A percentile compares a stretch with the other conserved stretches of the same genome.
Evolutionary conservation across 2,329 filamentous ascomycete genomes (phyloP).

Genomic region (Curvularia eragrostidis): DNA sequence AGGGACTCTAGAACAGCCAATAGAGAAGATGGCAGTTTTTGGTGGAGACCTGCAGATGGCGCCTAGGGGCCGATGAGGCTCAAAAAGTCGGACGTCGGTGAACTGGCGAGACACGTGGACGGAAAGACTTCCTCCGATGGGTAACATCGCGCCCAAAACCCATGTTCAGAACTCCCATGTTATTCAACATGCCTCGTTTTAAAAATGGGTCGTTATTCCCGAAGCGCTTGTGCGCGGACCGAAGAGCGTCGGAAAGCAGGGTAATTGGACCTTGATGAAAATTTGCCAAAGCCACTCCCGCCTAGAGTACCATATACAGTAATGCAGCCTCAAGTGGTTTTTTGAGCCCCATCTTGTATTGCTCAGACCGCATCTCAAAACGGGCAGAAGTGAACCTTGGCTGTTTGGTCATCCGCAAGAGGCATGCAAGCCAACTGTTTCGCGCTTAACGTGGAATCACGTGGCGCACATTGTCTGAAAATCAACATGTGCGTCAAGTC

Average conservation of each 20-base stretch:
- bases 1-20: background rate
- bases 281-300: background rate
- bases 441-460: background rate
- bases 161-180: background rate
- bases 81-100: background rate
- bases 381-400: background rate
- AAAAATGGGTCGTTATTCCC: background rate
- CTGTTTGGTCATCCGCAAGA: background rate
- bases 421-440: constrained; percentile 7
- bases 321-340: background rate
- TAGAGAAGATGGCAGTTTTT: background rate
- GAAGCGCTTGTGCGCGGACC: background rate
- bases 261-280: background rate
- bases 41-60: background rate
- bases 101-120: background rate
- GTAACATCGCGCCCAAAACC: background rate
- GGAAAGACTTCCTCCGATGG: background rate
- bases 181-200: background rate
- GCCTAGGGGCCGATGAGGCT: background rate
- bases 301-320: background rate
- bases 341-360: constrained; percentile 1
- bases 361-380: background rate
- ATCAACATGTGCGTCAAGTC: background rate
- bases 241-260: background rate
- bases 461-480: background rate